A percentile compares a stretch with the other conserved stretches of the same genome.
These are phyloP conservation scores for Xylaria curta DNA, from an alignment of 495 filamentous ascomycete genomes.

Conservation along the genomic window DNA sequence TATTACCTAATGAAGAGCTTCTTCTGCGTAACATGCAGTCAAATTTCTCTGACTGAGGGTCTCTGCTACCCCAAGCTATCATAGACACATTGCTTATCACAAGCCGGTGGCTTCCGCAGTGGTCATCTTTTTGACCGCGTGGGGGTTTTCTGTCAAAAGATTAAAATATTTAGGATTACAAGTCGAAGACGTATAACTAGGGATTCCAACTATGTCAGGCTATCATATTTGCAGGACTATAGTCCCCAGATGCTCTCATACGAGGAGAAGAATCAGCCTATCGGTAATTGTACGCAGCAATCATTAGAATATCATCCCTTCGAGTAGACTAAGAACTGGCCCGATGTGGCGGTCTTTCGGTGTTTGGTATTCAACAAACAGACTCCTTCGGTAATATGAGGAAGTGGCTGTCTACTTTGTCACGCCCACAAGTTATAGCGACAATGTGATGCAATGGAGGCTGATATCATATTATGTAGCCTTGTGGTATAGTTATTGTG, in stretches of 20 bases:
- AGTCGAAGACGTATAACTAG: background rate
- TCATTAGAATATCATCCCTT: background rate
- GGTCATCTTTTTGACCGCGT: background rate
- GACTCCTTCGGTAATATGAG: background rate
- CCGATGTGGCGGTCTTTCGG: background rate
- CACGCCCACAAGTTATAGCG: background rate
- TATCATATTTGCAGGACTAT: background rate
- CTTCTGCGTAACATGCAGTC: background rate
- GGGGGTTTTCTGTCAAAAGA: background rate
- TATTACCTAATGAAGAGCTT: background rate
- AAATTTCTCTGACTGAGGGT: background rate
- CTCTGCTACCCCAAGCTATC: background rate
- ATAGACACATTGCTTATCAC: background rate
- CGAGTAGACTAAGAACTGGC: background rate
- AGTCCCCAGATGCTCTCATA: background rate
- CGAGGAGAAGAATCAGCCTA: background rate
- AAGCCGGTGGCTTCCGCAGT: background rate
- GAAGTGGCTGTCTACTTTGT: background rate
- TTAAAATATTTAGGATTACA: background rate
- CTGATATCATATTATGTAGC: background rate
- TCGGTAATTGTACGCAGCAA: background rate
- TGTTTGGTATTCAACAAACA: background rate
- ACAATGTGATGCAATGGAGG: background rate
- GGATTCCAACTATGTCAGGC: background rate
- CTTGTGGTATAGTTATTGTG: background rate